Evolutionary conservation across 768 basidiomycete species (phyloP).

Genomic region (Termitomyces sp.): DNA sequence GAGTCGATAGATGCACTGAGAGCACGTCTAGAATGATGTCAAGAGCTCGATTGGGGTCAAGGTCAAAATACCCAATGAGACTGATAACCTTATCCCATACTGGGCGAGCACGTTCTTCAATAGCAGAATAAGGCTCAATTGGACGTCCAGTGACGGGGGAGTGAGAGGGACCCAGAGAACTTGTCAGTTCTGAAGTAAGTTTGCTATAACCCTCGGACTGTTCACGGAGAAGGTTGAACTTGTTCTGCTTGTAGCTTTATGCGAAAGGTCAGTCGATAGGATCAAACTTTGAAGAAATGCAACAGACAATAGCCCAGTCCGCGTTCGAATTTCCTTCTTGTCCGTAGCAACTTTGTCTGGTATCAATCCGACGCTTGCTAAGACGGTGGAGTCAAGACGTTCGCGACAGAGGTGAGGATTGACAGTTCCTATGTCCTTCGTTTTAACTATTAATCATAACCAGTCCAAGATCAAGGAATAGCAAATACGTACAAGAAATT

Average conservation of each 20-base stretch:
- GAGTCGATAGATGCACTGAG: conserved; percentile 72
- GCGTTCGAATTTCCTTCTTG: conserved; percentile 75
- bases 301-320: conserved; percentile 79
- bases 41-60: conserved; percentile 90
- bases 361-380: conserved; percentile 63
- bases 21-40: conserved; percentile 93
- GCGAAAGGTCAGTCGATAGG: conserved; percentile 1
- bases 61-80: conserved; percentile 92
- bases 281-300: neutral
- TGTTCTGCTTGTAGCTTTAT: conserved; percentile 93
- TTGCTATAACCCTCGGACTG: conserved; percentile 98
- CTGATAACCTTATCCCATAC: conserved; percentile 85
- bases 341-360: conserved; percentile 60
- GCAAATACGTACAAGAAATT: conserved; percentile 47
- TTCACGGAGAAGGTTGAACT: conserved; percentile 95
- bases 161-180: conserved; percentile 71
- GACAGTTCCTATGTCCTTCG: conserved; percentile 53
- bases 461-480: neutral
- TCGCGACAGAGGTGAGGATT: conserved; percentile 62
- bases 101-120: conserved; percentile 58
- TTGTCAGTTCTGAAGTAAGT: conserved; percentile 77
- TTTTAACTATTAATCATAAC: neutral
- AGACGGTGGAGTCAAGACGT: conserved; percentile 60
- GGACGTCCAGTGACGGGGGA: conserved; percentile 61
- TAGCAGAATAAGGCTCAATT: conserved; percentile 47